Conservation (phyloP, 345 rosid species). For the Melaleuca quinquenervia region DNA sequence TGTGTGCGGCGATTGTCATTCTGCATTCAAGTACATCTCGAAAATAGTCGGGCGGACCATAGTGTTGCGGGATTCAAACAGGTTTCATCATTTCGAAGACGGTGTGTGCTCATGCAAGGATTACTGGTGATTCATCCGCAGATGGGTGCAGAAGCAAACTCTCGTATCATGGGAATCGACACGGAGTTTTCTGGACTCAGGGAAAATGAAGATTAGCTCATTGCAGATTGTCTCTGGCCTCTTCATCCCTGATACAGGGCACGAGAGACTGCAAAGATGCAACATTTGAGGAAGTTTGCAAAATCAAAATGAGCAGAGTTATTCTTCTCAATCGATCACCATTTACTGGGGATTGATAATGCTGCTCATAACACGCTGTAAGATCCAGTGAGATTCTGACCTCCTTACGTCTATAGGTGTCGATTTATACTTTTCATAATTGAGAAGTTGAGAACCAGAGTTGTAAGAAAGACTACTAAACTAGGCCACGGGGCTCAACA, state of each 20-base stretch:
- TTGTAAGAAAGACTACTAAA: background rate
- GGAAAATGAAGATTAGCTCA: background rate
- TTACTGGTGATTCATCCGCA: constrained; percentile 45
- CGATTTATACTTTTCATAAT: background rate
- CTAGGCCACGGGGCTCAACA: background rate
- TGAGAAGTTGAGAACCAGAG: background rate
- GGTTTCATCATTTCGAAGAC: constrained; percentile 82
- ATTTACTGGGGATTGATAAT: background rate
- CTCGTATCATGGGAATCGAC: background rate
- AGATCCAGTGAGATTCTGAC: background rate
- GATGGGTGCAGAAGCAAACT: background rate
- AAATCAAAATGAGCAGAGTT: background rate
- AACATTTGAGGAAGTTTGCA: background rate
- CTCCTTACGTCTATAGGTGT: background rate
- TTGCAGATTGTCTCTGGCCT: background rate
- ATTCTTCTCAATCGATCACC: background rate
- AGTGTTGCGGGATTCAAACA: constrained; percentile 65
- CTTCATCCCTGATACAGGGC: background rate
- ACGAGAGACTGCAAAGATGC: background rate
- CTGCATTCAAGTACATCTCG: constrained; percentile 75
- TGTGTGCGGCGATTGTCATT: constrained; percentile 79
- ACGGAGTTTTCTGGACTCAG: background rate
- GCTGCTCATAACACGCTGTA: background rate
- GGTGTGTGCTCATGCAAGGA: constrained; percentile 76
- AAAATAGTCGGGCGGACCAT: constrained; percentile 49